These are phyloP conservation scores for Arthrobotrys sphaeroides DNA, from an alignment of 2,329 filamentous ascomycete species.

Conservation along the genomic window DNA sequence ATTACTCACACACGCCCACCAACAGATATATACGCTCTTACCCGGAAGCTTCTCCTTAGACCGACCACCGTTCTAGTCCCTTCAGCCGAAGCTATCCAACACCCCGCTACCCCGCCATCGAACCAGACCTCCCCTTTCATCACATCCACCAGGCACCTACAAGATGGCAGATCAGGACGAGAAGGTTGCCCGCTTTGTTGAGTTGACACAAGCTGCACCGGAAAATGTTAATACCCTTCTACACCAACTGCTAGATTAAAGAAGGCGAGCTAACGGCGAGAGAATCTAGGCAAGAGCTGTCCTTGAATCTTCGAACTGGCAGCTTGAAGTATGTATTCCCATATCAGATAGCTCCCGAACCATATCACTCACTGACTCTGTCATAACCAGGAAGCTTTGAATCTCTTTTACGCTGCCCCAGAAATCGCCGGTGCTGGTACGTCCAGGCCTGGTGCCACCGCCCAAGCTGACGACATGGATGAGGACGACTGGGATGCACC, in stretches of 20 bases:
- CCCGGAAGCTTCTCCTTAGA: too few relatives aligned
- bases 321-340: constrained; percentile 70
- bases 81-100: background rate
- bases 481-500: constrained; percentile 50
- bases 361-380: background rate
- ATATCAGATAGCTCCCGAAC: constrained; percentile 60
- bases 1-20: too few relatives aligned
- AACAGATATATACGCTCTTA: too few relatives aligned
- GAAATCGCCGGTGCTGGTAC: constrained; percentile 19
- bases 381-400: constrained; percentile 32
- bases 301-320: constrained; percentile 73
- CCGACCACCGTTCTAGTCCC: background rate
- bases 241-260: background rate
- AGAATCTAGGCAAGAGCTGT: constrained; percentile 72
- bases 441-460: constrained; percentile 21
- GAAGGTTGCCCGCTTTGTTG: constrained; percentile 37
- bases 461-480: background rate
- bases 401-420: constrained; percentile 48
- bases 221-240: constrained; percentile 52
- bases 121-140: constrained; percentile 13
- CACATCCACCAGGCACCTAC: constrained; percentile 11
- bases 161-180: constrained; percentile 48
- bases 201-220: constrained; percentile 55
- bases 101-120: constrained; percentile 49
- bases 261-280: background rate